Percentiles rank a stretch among this genome's conserved stretches.
phyloP scores from a whole-genome alignment of 441 rosid genomes.

The Hypseocharis bilobata region DNA sequence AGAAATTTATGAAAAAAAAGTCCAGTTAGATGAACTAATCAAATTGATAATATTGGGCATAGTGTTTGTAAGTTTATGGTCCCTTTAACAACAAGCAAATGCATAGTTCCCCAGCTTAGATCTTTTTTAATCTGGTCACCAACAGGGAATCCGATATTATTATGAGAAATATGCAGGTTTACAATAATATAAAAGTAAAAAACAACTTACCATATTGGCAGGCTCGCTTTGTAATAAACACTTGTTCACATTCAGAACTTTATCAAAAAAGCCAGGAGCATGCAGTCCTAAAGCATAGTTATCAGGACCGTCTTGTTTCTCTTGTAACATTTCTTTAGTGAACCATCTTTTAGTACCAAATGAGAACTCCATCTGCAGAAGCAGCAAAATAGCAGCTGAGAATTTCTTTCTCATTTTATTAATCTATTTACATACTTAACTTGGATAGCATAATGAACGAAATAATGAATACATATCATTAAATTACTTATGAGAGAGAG shows the following conservation, averaged over 20 bases:
- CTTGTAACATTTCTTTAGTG: constrained; percentile 45
- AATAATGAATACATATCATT: background rate
- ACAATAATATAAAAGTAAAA: constrained; percentile 7
- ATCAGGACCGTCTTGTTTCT: constrained; percentile 42
- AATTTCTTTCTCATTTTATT: constrained; percentile 4
- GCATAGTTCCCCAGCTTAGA: too few species aligned
- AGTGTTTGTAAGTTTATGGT: too few species aligned
- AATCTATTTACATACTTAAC: background rate
- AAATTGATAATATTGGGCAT: too few species aligned
- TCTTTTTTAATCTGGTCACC: too few species aligned
- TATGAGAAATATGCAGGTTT: background rate
- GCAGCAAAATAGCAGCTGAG: constrained; percentile 16
- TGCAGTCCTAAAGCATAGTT: constrained; percentile 70
- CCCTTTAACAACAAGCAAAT: too few species aligned
- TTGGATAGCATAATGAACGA: background rate
- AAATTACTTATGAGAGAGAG: too few species aligned
- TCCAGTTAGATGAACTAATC: too few species aligned
- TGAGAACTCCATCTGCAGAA: constrained; percentile 78
- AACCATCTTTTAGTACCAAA: constrained; percentile 75
- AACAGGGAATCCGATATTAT: too few species aligned
- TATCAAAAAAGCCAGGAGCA: constrained; percentile 83
- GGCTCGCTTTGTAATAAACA: constrained; percentile 82
- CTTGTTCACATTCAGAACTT: constrained; percentile 62
- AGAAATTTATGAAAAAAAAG: too few species aligned
- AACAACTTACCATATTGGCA: constrained; percentile 51